phyloP scores from a whole-genome alignment of 2,329 filamentous ascomycete genomes.

The Calycina marina region DNA sequence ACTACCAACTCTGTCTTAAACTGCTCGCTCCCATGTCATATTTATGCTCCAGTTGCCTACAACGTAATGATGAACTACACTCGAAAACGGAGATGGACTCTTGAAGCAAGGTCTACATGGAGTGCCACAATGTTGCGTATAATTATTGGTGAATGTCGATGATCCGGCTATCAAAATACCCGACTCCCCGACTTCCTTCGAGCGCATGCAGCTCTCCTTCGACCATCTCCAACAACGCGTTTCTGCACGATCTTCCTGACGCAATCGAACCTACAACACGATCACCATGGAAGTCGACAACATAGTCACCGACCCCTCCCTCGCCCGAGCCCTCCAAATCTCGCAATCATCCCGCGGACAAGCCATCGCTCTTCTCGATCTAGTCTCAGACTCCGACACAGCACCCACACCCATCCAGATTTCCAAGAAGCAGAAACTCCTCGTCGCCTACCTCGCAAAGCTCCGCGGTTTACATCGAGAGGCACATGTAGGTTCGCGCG shows the following conservation, averaged over 20 bases:
- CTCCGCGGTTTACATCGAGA: constrained; percentile 72
- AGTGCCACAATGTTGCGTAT: not conserved
- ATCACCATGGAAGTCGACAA: constrained; percentile 37
- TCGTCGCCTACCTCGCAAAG: constrained; percentile 66
- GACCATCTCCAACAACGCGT: not conserved
- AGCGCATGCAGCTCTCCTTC: too few relatives aligned
- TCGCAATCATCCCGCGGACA: constrained; percentile 62
- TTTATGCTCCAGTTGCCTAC: too few relatives aligned
- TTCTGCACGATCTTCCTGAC: not conserved
- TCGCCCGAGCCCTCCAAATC: constrained; percentile 54
- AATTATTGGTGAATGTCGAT: not conserved
- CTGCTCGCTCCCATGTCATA: too few relatives aligned
- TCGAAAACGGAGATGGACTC: too few relatives aligned
- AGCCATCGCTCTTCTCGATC: constrained; percentile 49
- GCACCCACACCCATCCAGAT: constrained; percentile 41
- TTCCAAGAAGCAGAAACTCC: constrained; percentile 63
- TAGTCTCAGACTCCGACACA: constrained; percentile 38
- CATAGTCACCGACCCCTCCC: constrained; percentile 48
- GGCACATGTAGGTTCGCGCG: constrained; percentile 65
- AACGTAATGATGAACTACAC: too few relatives aligned
- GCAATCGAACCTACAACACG: too few relatives aligned
- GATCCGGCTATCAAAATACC: not conserved
- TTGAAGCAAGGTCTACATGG: not conserved
- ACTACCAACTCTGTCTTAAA: too few relatives aligned
- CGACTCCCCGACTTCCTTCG: too few relatives aligned